Evolutionary conservation across 2,329 filamentous ascomycete genomes (phyloP), one percentile per base, ranked within the genome.

Genomic region (Ophiocordyceps sinensis): DNA sequence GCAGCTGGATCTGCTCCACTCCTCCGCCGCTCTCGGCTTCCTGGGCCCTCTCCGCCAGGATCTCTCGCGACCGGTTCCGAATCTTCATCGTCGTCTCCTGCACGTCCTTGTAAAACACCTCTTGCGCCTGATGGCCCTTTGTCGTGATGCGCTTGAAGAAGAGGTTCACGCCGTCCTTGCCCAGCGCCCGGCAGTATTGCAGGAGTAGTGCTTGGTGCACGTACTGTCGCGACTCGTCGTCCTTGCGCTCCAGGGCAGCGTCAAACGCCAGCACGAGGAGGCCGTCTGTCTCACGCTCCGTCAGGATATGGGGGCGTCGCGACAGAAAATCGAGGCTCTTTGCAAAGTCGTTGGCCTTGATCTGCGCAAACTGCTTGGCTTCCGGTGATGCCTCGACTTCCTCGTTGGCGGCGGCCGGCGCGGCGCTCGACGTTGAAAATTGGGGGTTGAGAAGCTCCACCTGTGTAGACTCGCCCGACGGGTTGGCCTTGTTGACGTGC

Each of bases 141-240:
- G 84, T 94, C 19, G 84, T 91, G 59, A 98, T 88, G 43, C 89
- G 82, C 65, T 91, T 94, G 74, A 98, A 98, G 70, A 98, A 98
- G 28, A 96, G 65, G 6, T 77, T 75, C 9, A 95, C 87, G 19
- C 89, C 89, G 53, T 96, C 86, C 48, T 77, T 78, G 45, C 89
- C 88, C 7, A 98, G 71, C 35, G 86, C 82, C 10, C 89, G 78
- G 64, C 91, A 98, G 67, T 98, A 98, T 60, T 98, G 91, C 34
- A 98, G 66, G 12, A 98, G 70, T 14, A 96, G 70, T 3, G 83
- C 89, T 59, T 96, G 88, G 62, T 98, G 91, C 19, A 98, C 87
- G 61, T 81, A 95, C 58, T 89, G 85, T 38, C 80, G 76, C 4
- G 85, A 79, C 49, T 82, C 76, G n/a, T 85, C 81, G 42, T 82